These are phyloP conservation scores for Microsporum audouinii DNA, from an alignment of 2,329 filamentous ascomycete species.

Conservation along the genomic window DNA sequence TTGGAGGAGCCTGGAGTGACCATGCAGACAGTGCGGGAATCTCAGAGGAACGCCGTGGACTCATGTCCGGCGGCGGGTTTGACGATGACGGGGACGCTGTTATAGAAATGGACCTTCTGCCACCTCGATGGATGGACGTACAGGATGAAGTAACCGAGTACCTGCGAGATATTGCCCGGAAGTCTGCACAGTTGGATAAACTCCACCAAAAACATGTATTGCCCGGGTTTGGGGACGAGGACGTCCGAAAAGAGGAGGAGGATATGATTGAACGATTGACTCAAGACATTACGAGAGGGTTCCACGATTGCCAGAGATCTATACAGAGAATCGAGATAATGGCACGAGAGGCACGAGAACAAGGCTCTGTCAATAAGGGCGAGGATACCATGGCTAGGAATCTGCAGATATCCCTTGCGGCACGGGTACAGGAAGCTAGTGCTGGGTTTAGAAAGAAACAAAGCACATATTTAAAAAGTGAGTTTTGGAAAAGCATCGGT, in stretches of 20 bases:
- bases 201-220: conserved; percentile 95
- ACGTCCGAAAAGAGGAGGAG: conserved; percentile 76
- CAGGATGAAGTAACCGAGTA: conserved; percentile 85
- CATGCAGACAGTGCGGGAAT: conserved; percentile 50
- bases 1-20: conserved; percentile 43
- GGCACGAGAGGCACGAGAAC: conserved; percentile 66
- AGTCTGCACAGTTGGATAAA: conserved; percentile 76
- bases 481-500: conserved; percentile 14
- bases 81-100: conserved; percentile 80
- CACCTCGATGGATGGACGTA: conserved; percentile 89
- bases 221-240: conserved; percentile 92
- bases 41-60: conserved; percentile 63
- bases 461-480: conserved; percentile 89
- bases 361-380: conserved; percentile 49
- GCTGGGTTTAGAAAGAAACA: conserved; percentile 94
- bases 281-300: conserved; percentile 75
- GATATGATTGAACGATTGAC: conserved; percentile 81
- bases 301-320: conserved; percentile 78
- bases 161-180: conserved; percentile 66
- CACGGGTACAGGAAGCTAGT: conserved; percentile 82
- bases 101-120: conserved; percentile 95
- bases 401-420: conserved; percentile 81
- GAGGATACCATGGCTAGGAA: conserved; percentile 96
- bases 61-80: conserved; percentile 63
- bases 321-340: conserved; percentile 82